A percentile compares a stretch with the other conserved stretches of the same genome.
Conservation (phyloP, 768 basidiomycete genomes). For the Tylopilus subfusipes region DNA sequence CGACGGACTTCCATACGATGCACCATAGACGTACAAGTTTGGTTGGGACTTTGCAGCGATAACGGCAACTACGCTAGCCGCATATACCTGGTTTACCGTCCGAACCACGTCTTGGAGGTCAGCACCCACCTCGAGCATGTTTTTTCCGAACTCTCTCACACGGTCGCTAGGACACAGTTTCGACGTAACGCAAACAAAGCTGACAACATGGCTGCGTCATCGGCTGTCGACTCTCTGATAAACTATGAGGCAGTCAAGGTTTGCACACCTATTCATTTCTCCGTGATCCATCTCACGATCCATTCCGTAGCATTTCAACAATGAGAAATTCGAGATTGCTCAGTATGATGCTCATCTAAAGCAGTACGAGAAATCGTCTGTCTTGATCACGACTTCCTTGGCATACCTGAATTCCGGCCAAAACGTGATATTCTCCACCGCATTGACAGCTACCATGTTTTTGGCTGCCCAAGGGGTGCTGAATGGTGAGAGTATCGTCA, state of each 20-base stretch:
- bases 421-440: slow-evolving; percentile 92
- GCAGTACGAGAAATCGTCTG: slow-evolving; percentile 84
- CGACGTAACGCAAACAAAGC: slow-evolving; percentile 93
- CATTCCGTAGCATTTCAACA: slow-evolving; percentile 83
- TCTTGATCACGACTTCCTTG: slow-evolving; percentile 93
- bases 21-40: slow-evolving; percentile 85
- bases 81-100: slow-evolving; percentile 97
- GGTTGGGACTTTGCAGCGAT: slow-evolving; percentile 97
- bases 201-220: slow-evolving; percentile 93
- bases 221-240: slow-evolving; percentile 92
- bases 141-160: not conserved
- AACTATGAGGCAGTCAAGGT: slow-evolving; percentile 99
- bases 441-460: slow-evolving; percentile 93
- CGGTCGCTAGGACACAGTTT: slow-evolving; percentile 70
- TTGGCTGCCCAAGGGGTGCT: slow-evolving; percentile 93
- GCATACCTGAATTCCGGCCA: slow-evolving; percentile 95
- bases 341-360: slow-evolving; percentile 90
- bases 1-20: not conserved
- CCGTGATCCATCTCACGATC: not conserved
- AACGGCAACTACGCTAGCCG: slow-evolving; percentile 76
- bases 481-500: slow-evolving; percentile 51
- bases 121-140: slow-evolving; percentile 8
- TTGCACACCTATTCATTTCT: slow-evolving; percentile 5
- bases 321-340: slow-evolving; percentile 84
- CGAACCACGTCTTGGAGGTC: slow-evolving; percentile 95